These are phyloP conservation scores for Plenodomus biglobosus DNA, from an alignment of 2,329 filamentous ascomycete species.

Conservation along the genomic window DNA sequence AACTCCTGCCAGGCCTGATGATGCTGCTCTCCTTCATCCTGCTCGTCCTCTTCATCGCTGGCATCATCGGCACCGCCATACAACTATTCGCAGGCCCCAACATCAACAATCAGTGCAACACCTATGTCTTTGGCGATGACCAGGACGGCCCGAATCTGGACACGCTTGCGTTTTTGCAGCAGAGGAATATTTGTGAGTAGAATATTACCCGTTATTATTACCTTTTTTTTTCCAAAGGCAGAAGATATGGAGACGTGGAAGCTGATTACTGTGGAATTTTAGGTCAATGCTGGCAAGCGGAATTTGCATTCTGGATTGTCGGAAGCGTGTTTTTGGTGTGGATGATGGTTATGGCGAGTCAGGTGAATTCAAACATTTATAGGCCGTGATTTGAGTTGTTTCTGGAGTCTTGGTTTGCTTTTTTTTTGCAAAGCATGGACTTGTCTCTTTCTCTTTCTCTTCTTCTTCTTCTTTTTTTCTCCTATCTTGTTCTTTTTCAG, in stretches of 20 bases:
- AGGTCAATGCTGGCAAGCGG: slow-evolving; percentile 64
- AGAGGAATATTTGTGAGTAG: slow-evolving; percentile 61
- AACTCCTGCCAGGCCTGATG: slow-evolving; percentile 61
- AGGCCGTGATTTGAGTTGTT: not conserved
- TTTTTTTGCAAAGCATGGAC: not conserved
- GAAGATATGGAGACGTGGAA: not conserved
- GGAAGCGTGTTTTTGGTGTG: slow-evolving; percentile 65
- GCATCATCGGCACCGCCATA: slow-evolving; percentile 63
- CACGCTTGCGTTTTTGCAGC: slow-evolving; percentile 64
- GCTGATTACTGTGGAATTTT: slow-evolving; percentile 17
- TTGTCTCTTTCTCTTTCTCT: too few relatives aligned
- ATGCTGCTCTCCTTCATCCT: slow-evolving; percentile 63
- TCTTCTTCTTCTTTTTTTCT: not conserved
- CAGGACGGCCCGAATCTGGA: slow-evolving; percentile 53
- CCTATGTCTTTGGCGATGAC: slow-evolving; percentile 54
- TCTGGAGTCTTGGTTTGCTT: not conserved
- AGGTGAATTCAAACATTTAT: slow-evolving; percentile 54
- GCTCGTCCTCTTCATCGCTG: slow-evolving; percentile 62
- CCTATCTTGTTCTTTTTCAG: not conserved
- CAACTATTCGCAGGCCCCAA: slow-evolving; percentile 62
- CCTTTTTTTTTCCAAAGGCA: not conserved
- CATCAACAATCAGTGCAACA: slow-evolving; percentile 61
- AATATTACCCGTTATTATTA: too few relatives aligned
- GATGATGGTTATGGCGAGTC: slow-evolving; percentile 65
- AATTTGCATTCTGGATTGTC: slow-evolving; percentile 65